Percentiles rank a stretch among this genome's conserved stretches.
phyloP scores from a whole-genome alignment of 1,284 basidiomycete genomes.

The Phlebopus sp. region DNA sequence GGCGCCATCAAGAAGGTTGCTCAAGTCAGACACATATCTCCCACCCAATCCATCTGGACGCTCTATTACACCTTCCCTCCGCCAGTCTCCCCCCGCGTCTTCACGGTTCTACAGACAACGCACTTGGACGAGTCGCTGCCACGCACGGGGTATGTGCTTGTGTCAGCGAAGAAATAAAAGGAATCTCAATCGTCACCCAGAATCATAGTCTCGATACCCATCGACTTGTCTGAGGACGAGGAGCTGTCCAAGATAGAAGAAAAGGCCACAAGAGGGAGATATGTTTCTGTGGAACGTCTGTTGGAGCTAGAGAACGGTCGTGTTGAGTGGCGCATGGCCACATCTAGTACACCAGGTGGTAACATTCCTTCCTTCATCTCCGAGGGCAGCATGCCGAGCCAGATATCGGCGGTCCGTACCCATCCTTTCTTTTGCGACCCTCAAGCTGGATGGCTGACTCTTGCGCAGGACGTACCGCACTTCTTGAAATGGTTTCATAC shows the following conservation, averaged over 20 bases:
- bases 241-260: conserved; percentile 62
- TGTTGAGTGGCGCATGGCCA: conserved; percentile 78
- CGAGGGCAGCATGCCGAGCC: conserved; percentile 56
- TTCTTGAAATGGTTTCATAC: conserved; percentile 49
- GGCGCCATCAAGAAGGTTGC: conserved; percentile 61
- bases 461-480: conserved; percentile 61
- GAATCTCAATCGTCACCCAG: conserved; percentile 33
- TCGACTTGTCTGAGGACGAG: conserved; percentile 57
- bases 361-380: conserved; percentile 62
- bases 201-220: conserved; percentile 67
- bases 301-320: conserved; percentile 60
- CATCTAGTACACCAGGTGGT: conserved; percentile 70
- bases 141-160: conserved; percentile 49
- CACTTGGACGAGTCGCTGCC: conserved; percentile 48
- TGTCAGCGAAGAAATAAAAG: not conserved
- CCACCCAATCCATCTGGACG: conserved; percentile 66
- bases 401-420: conserved; percentile 54
- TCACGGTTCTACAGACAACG: conserved; percentile 68
- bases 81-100: conserved; percentile 68
- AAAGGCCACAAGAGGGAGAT: conserved; percentile 65
- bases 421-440: not conserved
- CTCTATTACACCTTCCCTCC: conserved; percentile 69
- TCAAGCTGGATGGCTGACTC: conserved; percentile 4
- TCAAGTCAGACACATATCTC: conserved; percentile 59
- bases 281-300: conserved; percentile 67